Conservation (phyloP, 768 basidiomycete genomes). For the Phanerochaete carnosa region DNA sequence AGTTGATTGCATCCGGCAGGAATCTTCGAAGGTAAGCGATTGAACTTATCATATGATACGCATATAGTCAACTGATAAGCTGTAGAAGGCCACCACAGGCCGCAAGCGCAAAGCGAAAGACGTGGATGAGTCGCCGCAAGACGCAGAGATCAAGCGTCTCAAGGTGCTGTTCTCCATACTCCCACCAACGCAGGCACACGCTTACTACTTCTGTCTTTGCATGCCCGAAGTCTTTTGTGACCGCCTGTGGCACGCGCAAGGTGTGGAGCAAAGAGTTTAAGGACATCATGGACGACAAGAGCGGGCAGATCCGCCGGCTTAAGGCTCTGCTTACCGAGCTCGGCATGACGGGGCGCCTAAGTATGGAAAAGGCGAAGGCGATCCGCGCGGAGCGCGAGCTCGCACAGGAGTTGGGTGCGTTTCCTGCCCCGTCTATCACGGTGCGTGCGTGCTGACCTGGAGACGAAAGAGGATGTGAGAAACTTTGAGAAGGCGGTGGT, state of each 20-base stretch:
- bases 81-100: constrained; percentile 20
- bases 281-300: constrained; percentile 40
- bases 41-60: background rate
- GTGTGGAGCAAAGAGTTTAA: constrained; percentile 74
- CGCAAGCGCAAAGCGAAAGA: constrained; percentile 30
- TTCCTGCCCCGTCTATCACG: background rate
- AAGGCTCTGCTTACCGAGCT: constrained; percentile 63
- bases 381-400: constrained; percentile 75
- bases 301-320: constrained; percentile 63
- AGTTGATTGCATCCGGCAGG: background rate
- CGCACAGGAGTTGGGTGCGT: constrained; percentile 69
- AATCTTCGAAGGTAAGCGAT: background rate
- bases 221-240: constrained; percentile 51
- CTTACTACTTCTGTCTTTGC: background rate
- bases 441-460: background rate
- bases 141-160: constrained; percentile 69
- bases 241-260: constrained; percentile 76
- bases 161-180: constrained; percentile 44
- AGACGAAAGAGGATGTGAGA: constrained; percentile 64
- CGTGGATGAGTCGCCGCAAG: constrained; percentile 48
- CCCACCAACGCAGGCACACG: background rate
- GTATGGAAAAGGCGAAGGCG: constrained; percentile 74
- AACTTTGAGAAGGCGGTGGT: constrained; percentile 57
- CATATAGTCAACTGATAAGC: background rate
- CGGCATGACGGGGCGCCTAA: constrained; percentile 79